Evolutionary conservation across 164 flowering plant species (phyloP), one percentile per base, ranked within the genome.

Genomic region (Vitis rupestris): DNA sequence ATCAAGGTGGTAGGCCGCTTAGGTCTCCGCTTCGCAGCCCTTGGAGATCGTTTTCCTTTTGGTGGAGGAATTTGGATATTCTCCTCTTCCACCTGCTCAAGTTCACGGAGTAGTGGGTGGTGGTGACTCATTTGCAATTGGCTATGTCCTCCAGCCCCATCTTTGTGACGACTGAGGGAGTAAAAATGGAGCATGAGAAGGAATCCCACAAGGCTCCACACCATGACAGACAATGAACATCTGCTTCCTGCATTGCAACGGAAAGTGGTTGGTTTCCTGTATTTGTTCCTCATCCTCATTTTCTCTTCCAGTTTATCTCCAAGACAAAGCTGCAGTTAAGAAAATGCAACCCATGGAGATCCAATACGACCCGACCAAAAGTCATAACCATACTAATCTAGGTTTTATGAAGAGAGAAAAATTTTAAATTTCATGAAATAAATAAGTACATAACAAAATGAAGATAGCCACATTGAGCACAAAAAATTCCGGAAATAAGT

Each of bases 211-310:
- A 91, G 56, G 76, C 83, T 80, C 90, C 95, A 88, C 31, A 91
- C 80, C 0, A 84, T 65, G 61, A 67, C 65, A 70, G 87, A 72
- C 64, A 78, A 51, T 75, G 92, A 78, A 72, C 87, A 87, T 83
- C 88, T 87, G 86, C 84, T 82, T 77, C 98, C 93, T 85, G 94
- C 91, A 90, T 85, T 80, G 92, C 88, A 91, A 88, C 58, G 74
- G 72, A 89, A 85, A 86, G 85, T 66, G 67, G 88, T 87, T 84
- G 95, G 80, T 87, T 89, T 93, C 83, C 84, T 77, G 81, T 80
- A 79, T 87, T 84, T 93, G 95, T 87, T 90, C 90, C 83, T 86
- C 84, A 79, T 82, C 96, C 86, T 83, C 93, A 85, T 83, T 83
- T 73, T 78, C 78, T 72, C 74, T 74, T 78, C 82, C 78, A 68